A percentile compares a stretch with the other conserved stretches of the same genome.
Evolutionary conservation across 208 protist genomes (phyloP).

Genomic region (Trypanosoma brucei): DNA sequence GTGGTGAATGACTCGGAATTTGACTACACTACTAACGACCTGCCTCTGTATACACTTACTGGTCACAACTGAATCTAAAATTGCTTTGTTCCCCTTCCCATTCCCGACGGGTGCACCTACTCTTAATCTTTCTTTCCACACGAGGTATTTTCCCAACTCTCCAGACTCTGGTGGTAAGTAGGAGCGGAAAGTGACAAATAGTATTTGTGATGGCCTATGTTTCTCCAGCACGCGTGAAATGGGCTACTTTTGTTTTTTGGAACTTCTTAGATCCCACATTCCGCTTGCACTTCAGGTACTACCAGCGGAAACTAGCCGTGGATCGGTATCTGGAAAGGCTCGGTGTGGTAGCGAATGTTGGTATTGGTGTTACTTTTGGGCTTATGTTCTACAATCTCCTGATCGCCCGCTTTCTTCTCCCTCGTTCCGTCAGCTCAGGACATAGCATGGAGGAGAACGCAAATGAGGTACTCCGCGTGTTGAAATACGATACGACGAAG

Average conservation of each 20-base stretch:
- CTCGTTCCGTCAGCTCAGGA: slow-evolving; percentile 30
- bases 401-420: slow-evolving; percentile 29
- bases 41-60: too few relatives aligned
- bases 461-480: slow-evolving; percentile 44
- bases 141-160: too few relatives aligned
- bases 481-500: slow-evolving; percentile 59
- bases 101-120: too few relatives aligned
- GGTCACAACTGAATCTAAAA: too few relatives aligned
- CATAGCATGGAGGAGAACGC: slow-evolving; percentile 63
- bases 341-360: slow-evolving; percentile 47
- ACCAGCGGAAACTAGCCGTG: slow-evolving; percentile 59
- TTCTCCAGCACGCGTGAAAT: slow-evolving; percentile 52
- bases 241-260: slow-evolving; percentile 82
- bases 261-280: slow-evolving; percentile 66
- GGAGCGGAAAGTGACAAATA: background rate
- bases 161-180: too few relatives aligned
- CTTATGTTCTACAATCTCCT: slow-evolving; percentile 58
- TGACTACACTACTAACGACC: too few relatives aligned
- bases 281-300: slow-evolving; percentile 64
- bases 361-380: slow-evolving; percentile 56
- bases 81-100: too few relatives aligned
- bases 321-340: slow-evolving; percentile 74
- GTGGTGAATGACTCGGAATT: too few relatives aligned
- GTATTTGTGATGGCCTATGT: slow-evolving; percentile 24
- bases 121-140: too few relatives aligned